Evolutionary conservation across 2,329 filamentous ascomycete species (phyloP), one percentile per base, ranked within the genome.

Genomic region (Paracorniculantispora psalliotae): DNA sequence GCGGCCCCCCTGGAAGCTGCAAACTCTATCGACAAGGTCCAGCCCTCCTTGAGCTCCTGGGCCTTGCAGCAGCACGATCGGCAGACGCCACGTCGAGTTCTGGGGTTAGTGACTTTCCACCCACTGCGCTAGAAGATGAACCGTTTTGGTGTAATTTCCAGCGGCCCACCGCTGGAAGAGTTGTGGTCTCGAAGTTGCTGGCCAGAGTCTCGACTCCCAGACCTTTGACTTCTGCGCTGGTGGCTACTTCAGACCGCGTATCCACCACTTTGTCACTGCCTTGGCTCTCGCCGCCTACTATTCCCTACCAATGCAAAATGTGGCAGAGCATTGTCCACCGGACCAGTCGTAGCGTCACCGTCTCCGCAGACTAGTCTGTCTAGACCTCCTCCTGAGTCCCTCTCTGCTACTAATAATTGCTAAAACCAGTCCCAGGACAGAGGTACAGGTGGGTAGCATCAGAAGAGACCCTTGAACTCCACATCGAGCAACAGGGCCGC

Each of bases 141-240:
- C 48, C 57, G 49, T 26, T 57, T 47, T 37, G 43, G 26, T 37
- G 28, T 53, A 52, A 59, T 59, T 59, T 52, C 48, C 48, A 37
- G 26, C 5, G 48, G 23, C 41, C 57, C 48, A 59, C 55, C 30
- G 8, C 28, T 2, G 28, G 21, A n/a, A n/a, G 41, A 23, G 41
- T 25, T 23, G 43, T 39, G 21, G 30, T 48, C 30, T 48, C 52
- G 12, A 25, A 48, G 53, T 21, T 21, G 30, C 44, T 19, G 28
- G 26, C 8, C n/a, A 7, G 13, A 19, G 54, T 57, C 54, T 57
- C 23, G 54, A 41, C 54, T 57, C 44, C 8, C 41, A 13, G 9
- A n/a, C n/a, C n/a, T n/a, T n/a, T 43, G 37, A 19, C 21, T 2
- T 28, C n/a, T 46, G 25, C 51, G 17, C 25, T 25, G 15, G 25